Conservation (phyloP, 148 eudicot genomes). For the Fagopyrum tataricum region DNA sequence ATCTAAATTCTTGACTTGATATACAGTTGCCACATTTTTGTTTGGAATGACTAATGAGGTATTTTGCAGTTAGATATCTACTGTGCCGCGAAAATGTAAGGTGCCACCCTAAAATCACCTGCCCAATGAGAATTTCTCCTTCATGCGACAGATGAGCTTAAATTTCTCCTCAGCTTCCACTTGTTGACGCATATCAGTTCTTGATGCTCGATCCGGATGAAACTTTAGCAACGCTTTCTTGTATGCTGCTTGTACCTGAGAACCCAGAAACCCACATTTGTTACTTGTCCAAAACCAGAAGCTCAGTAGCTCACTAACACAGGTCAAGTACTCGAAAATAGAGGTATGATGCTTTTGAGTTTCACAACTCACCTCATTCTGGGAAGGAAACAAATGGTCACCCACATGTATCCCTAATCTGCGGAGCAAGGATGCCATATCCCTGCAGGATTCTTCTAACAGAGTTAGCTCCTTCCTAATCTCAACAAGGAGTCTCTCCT, state of each 20-base stretch:
- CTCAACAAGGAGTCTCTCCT: conserved; percentile 55
- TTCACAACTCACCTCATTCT: conserved; percentile 49
- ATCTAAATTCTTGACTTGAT: not conserved
- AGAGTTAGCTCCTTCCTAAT: conserved; percentile 42
- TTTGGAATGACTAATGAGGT: conserved; percentile 1
- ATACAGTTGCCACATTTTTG: not conserved
- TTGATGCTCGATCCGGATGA: conserved; percentile 77
- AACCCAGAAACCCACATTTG: conserved; percentile 2
- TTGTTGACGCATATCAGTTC: conserved; percentile 61
- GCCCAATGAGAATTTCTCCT: conserved; percentile 43
- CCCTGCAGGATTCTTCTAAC: conserved; percentile 38
- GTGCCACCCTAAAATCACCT: not conserved
- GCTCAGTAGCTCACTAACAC: not conserved
- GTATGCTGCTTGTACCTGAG: conserved; percentile 79
- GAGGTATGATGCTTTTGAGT: not conserved
- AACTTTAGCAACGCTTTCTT: conserved; percentile 69
- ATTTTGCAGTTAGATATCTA: not conserved
- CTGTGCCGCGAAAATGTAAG: no score
- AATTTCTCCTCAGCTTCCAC: conserved; percentile 97
- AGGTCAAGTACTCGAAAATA: not conserved
- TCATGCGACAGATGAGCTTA: conserved; percentile 83
- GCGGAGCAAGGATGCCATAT: conserved; percentile 68
- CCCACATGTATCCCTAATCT: conserved; percentile 47
- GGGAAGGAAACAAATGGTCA: conserved; percentile 30
- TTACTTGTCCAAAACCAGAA: not conserved